Percentiles rank a stretch among this genome's conserved stretches.
These are phyloP conservation scores for Mortierella sp. DNA, from an alignment of 371 early-diverging fungal genomes.

Conservation along the genomic window DNA sequence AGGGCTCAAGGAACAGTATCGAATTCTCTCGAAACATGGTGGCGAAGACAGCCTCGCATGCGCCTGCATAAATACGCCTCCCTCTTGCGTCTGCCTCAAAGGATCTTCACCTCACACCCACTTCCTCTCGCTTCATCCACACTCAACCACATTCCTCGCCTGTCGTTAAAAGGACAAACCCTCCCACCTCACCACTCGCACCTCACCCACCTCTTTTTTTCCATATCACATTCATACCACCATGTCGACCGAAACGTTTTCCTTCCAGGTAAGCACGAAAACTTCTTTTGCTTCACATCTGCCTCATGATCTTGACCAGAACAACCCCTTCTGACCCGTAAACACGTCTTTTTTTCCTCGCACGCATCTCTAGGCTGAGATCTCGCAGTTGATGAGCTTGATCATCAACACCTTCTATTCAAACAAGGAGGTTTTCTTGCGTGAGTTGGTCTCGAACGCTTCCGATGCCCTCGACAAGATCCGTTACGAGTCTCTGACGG, in stretches of 20 bases:
- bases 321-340: background rate
- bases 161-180: background rate
- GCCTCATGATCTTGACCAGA: no score
- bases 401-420: constrained; percentile 91
- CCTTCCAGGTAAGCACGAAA: constrained; percentile 22
- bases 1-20: no score
- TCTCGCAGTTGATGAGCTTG: constrained; percentile 92
- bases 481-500: constrained; percentile 84
- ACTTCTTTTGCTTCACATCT: background rate
- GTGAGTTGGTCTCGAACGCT: constrained; percentile 95
- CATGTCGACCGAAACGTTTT: constrained; percentile 36
- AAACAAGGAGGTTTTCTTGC: constrained; percentile 94
- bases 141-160: constrained; percentile 1
- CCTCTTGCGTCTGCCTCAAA: no score
- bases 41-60: no score
- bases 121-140: background rate
- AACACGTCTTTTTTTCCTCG: background rate
- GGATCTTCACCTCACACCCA: constrained; percentile 1
- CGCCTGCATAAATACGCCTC: no score
- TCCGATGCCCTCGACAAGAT: constrained; percentile 97
- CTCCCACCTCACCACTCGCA: background rate
- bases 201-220: background rate
- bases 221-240: background rate
- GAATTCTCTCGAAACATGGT: no score
- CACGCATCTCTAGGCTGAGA: constrained; percentile 79